Conservation (phyloP, 2,329 filamentous ascomycete species). For the Colletotrichum camelliae region DNA sequence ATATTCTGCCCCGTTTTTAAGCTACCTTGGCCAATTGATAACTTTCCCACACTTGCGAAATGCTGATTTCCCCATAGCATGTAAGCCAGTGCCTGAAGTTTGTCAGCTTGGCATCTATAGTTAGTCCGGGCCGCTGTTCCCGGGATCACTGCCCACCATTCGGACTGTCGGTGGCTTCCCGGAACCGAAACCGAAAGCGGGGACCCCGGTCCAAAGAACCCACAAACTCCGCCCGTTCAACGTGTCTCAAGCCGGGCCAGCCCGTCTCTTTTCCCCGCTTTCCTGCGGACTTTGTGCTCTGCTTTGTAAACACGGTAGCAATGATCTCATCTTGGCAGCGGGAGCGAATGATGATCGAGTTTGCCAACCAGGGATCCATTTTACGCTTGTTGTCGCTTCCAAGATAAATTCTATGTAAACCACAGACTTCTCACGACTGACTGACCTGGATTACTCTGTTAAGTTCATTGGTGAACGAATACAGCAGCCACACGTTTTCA, state of each 20-base stretch:
- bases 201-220: background rate
- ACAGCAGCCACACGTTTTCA: background rate
- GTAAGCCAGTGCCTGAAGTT: background rate
- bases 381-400: background rate
- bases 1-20: too few species aligned
- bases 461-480: background rate
- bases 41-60: too few species aligned
- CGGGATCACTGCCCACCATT: background rate
- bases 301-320: background rate
- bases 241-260: background rate
- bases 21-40: too few species aligned
- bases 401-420: background rate
- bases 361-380: background rate
- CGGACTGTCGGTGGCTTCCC: background rate
- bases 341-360: background rate
- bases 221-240: background rate
- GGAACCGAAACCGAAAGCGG: background rate
- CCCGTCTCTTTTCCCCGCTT: background rate
- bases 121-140: background rate
- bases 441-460: too few species aligned
- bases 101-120: background rate
- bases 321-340: background rate
- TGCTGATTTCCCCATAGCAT: background rate
- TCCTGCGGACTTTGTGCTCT: background rate
- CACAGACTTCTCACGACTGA: background rate